Base-by-base conservation (phyloP, 225 moss, liverwort and hornwort genomes). In the Marchantia polymorpha region DNA sequence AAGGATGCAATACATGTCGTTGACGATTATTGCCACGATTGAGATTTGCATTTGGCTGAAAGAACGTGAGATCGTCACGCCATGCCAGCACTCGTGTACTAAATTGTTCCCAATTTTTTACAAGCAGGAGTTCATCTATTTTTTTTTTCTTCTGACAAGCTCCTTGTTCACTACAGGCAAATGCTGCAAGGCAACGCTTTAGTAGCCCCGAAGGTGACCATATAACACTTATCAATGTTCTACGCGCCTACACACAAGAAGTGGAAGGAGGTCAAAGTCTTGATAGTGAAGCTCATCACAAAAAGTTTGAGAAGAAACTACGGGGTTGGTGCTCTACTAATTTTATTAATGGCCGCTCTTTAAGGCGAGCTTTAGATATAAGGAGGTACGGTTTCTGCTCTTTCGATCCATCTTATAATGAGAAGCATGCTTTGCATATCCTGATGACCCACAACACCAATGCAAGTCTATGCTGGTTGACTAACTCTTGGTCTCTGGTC, bases 291-390 rank as follows among this genome's bases (percentile, higher is more conserved):
- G 80, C 77, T 71, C 82, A 83, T 39, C 83, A 80, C 58, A 94
- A 88, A 64, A 94, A 88, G 84, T 66, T 83, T 58, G 89, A 89
- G n/a, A 95, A 93, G 73, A 91, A 86, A 77, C 72, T 90, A 77
- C 89, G 90, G 65, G 91, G 84, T 74, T 99, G 99, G 99, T 99
- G 95, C 78, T 83, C 88, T 77, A 72, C 90, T 51, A 93, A 99
- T 76, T 99, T 88, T 72, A 80, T 95, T 53, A 93, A 92, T 80
- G 88, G 89, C 64, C 93, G 95, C 23, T 92, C 95, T 31, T 72
- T 99, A 79, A 86, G 92, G 84, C 89, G 95, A 69, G 91, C 99
- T 31, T 89, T 95, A 80, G 99, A 99, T 74, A 95, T 95, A 46
- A 91, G 92, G 72, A 93, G 91, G 97, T 94, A 65, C 67, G 85